Base-by-base conservation (phyloP, 179 eudicot genomes). In the Silene vulgaris region DNA sequence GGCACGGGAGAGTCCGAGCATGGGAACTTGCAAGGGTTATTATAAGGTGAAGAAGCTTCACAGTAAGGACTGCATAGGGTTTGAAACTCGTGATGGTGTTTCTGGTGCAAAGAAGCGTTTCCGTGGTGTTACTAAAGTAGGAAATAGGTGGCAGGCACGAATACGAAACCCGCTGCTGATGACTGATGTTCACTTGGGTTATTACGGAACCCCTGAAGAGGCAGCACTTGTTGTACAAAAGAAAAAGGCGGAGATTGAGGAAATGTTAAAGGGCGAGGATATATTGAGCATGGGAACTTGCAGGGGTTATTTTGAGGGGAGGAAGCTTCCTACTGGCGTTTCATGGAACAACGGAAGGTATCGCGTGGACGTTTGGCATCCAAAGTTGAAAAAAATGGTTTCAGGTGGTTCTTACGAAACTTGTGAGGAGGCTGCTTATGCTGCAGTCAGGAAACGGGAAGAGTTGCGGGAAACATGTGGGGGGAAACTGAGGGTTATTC, bases 71-170 rank as follows among this genome's bases (percentile, higher is more conserved):
- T 30, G 43, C 7, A 7, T 20, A 17, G 45, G 9, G 28, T 8
- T 11, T 2, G 72, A 69, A 17, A 43, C 57, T 69, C 2, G 72
- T 43, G 30, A 43, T 9, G 72, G 19, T 21, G 72, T 19, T 16
- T 28, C 40, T 28, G 8, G 26, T 14, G 68, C 1, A 0, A 69
- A 23, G 57, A 56, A 56, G 28, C 21, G 3, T 5, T n/a, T 29
- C 23, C 4, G 0, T 29, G 74, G 74, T 14, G 65, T 72, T 30
- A 54, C 26, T 16, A 40, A 40, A 40, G 9, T 6, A 2, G 50
- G 50, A 29, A 19, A 57, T n/a, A 72, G 14, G 65, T 72, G 75
- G 75, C 62, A 7, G 75, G 75, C 75, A 26, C 65, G 65, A 30
- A 6, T 57, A 17, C 5, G 64, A 32, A 20, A 72, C 65, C 65